Percentiles rank a stretch among this genome's conserved stretches.
phyloP scores from a whole-genome alignment of 345 rosid genomes.

The Iberis pinnata region DNA sequence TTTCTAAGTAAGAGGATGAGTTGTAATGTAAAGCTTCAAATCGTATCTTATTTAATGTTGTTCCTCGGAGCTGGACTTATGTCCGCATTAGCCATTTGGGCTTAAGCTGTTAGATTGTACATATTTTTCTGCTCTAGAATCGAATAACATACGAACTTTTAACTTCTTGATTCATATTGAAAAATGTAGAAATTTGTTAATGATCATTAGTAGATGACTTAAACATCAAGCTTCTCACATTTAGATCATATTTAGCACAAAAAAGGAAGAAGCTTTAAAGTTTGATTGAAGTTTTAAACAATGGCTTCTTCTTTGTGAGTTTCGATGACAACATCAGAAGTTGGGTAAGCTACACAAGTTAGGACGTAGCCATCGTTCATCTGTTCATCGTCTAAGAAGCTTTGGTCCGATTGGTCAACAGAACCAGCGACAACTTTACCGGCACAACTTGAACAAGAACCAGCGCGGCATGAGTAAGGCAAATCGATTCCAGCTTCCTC shows the following conservation, averaged over 20 bases:
- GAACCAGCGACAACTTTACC: constrained; percentile 47
- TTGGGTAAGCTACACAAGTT: constrained; percentile 71
- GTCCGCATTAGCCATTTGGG: constrained; percentile 84
- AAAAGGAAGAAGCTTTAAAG: background rate
- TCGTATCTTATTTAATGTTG: constrained; percentile 60
- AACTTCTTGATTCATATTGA: too few relatives aligned
- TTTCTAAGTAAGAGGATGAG: constrained; percentile 86
- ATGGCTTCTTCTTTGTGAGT: constrained; percentile 87
- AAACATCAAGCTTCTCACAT: too few relatives aligned
- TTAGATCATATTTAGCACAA: too few relatives aligned
- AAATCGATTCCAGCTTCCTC: constrained; percentile 72
- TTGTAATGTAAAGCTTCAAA: constrained; percentile 75
- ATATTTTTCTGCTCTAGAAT: too few relatives aligned
- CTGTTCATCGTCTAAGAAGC: constrained; percentile 86
- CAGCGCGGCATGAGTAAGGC: constrained; percentile 96
- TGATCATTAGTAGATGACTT: too few relatives aligned
- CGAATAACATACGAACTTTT: too few relatives aligned
- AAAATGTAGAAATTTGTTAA: too few relatives aligned
- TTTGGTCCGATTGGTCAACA: constrained; percentile 74
- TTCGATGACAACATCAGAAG: constrained; percentile 48
- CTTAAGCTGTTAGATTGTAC: constrained; percentile 23
- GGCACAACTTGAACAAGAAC: constrained; percentile 84
- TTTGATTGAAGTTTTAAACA: constrained; percentile 33
- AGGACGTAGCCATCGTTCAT: constrained; percentile 56
- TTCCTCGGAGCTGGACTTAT: constrained; percentile 84